Percentiles rank a stretch among this genome's conserved stretches.
Conservation (phyloP, 768 basidiomycete genomes). For the Omphalotus guepiniiformis region DNA sequence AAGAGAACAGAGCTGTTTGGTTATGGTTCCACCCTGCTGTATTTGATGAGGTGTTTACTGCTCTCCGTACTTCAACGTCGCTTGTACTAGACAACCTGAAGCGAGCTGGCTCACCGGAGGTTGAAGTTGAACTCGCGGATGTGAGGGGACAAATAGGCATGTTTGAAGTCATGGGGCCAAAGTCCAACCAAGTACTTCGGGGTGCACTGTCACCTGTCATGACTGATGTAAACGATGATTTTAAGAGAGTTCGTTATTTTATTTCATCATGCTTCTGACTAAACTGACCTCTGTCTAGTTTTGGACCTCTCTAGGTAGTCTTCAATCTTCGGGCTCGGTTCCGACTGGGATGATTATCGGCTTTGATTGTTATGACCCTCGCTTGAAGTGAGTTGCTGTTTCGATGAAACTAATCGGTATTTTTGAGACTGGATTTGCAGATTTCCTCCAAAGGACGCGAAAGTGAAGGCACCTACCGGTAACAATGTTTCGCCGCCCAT, state of each 20-base stretch:
- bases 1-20: conserved; percentile 52
- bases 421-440: conserved; percentile 34
- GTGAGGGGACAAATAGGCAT: conserved; percentile 66
- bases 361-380: conserved; percentile 78
- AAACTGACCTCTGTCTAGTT: conserved; percentile 38
- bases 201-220: conserved; percentile 52
- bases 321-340: conserved; percentile 63
- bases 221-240: conserved; percentile 48
- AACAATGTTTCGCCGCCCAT: conserved; percentile 24
- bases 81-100: conserved; percentile 37
- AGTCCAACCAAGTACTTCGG: conserved; percentile 68
- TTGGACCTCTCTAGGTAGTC: conserved; percentile 57
- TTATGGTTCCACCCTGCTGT: conserved; percentile 75
- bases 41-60: conserved; percentile 50
- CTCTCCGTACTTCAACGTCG: conserved; percentile 50
- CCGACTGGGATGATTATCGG: conserved; percentile 77
- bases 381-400: conserved; percentile 61
- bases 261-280: not conserved
- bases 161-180: conserved; percentile 90
- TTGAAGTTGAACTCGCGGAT: conserved; percentile 64
- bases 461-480: conserved; percentile 28
- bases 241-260: conserved; percentile 45
- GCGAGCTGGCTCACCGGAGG: conserved; percentile 15
- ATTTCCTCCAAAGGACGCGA: conserved; percentile 80
- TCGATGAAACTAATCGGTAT: not conserved